A percentile compares a stretch with the other conserved stretches of the same genome.
phyloP scores from a whole-genome alignment of 805 yeast species.

The Metschnikowia santaceciliae region DNA sequence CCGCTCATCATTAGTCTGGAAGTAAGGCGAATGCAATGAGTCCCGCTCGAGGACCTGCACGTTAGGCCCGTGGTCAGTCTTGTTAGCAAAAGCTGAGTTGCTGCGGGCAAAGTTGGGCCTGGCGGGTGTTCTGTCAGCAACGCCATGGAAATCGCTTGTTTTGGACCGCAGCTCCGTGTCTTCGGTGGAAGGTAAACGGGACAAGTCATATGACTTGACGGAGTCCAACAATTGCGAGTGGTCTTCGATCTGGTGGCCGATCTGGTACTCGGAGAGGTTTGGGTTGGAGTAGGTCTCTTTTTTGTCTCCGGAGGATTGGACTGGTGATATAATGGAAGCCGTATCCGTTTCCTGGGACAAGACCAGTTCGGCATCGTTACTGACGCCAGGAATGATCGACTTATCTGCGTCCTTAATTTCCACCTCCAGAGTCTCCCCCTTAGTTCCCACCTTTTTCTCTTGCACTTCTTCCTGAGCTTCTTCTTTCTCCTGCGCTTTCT shows the following conservation, averaged over 20 bases:
- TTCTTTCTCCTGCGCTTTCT: no score
- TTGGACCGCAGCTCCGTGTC: constrained; percentile 17
- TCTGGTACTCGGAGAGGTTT: constrained; percentile 42
- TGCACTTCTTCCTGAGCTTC: no score
- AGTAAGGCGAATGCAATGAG: constrained; percentile 19
- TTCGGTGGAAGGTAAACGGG: constrained; percentile 16
- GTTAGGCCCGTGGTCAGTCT: constrained; percentile 9
- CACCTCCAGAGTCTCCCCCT: no score
- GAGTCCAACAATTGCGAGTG: constrained; percentile 34
- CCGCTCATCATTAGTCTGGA: constrained; percentile 15
- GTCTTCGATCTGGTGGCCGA: constrained; percentile 35
- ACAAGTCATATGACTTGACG: constrained; percentile 35
- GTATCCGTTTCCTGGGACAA: not conserved
- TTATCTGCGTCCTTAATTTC: no score
- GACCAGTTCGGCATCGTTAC: no score
- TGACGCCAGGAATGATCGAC: no score
- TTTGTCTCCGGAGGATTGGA: not conserved
- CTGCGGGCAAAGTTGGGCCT: constrained; percentile 9
- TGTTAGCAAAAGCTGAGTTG: constrained; percentile 12
- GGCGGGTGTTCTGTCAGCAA: constrained; percentile 6
- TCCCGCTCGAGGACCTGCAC: constrained; percentile 14
- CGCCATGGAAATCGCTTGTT: constrained; percentile 9
- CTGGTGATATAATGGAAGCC: constrained; percentile 5
- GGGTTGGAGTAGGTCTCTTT: constrained; percentile 36
- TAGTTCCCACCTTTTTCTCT: no score